A percentile compares a stretch with the other conserved stretches of the same genome.
These are phyloP conservation scores for Dichomitus squalens DNA, from an alignment of 1,284 basidiomycete genomes.

Conservation along the genomic window DNA sequence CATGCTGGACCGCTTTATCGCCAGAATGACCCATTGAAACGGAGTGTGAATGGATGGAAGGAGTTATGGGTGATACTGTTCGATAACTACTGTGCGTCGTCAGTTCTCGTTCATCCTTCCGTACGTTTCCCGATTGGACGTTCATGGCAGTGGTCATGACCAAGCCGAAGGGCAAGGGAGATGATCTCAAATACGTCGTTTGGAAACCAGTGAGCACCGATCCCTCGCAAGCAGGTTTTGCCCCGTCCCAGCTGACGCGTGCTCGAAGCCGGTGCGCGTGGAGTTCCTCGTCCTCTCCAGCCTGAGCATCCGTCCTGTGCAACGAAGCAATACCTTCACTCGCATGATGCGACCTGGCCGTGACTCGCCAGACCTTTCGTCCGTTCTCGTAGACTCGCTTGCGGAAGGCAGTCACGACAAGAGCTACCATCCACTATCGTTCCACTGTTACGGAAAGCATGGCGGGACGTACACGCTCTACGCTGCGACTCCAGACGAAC, in stretches of 20 bases:
- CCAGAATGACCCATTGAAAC: constrained; percentile 47
- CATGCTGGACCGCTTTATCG: constrained; percentile 18
- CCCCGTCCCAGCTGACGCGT: neutral
- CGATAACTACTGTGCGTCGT: constrained; percentile 83
- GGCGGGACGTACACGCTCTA: constrained; percentile 86
- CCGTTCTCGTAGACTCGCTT: constrained; percentile 44
- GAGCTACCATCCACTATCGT: constrained; percentile 69
- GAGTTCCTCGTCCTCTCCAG: constrained; percentile 20
- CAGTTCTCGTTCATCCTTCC: neutral
- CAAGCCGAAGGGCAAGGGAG: constrained; percentile 76
- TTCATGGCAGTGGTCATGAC: constrained; percentile 77
- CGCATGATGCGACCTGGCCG: constrained; percentile 19
- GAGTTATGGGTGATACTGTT: constrained; percentile 88
- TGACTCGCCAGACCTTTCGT: constrained; percentile 43
- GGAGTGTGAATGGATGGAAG: constrained; percentile 68
- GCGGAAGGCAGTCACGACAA: neutral
- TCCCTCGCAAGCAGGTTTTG: neutral
- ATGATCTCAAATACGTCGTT: constrained; percentile 74
- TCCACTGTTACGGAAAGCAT: constrained; percentile 81
- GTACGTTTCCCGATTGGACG: neutral
- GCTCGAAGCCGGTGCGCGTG: constrained; percentile 68
- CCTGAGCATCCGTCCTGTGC: constrained; percentile 15
- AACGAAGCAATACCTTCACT: constrained; percentile 21
- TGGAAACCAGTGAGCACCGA: constrained; percentile 66
- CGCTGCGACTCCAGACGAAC: constrained; percentile 72